phyloP scores from a whole-genome alignment of 2,329 filamentous ascomycete genomes.

The Purpureocillium lavendulum region DNA sequence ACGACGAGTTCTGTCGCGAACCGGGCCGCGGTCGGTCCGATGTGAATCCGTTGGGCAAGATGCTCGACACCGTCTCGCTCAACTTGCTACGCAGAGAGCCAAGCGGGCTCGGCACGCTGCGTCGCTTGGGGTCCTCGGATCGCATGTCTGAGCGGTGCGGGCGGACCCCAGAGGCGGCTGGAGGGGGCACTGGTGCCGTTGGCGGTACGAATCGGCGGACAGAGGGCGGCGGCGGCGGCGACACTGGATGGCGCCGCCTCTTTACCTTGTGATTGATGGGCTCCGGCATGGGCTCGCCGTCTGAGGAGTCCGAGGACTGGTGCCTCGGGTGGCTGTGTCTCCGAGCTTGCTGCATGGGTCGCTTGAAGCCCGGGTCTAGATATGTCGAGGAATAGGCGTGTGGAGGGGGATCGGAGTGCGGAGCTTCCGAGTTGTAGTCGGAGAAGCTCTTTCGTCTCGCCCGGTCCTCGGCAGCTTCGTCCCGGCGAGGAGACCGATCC shows the following conservation, averaged over 20 bases:
- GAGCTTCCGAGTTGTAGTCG: conserved; percentile 34
- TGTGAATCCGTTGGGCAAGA: conserved; percentile 28
- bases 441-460: conserved; percentile 41
- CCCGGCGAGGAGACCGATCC: conserved; percentile 25
- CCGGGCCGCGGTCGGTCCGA: conserved; percentile 27
- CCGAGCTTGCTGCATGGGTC: conserved; percentile 23
- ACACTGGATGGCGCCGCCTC: conserved; percentile 15
- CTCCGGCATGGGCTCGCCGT: conserved; percentile 24
- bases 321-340: conserved; percentile 42
- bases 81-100: conserved; percentile 33
- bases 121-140: conserved; percentile 26
- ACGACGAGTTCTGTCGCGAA: conserved; percentile 22
- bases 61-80: conserved; percentile 33
- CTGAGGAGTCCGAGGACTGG: conserved; percentile 31
- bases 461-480: conserved; percentile 31
- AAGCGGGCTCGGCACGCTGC: conserved; percentile 27
- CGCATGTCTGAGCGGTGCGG: conserved; percentile 24
- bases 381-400: conserved; percentile 20
- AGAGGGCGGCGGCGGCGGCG: conserved; percentile 19
- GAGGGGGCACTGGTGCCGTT: conserved; percentile 17
- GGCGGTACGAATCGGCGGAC: conserved; percentile 25
- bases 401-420: conserved; percentile 18
- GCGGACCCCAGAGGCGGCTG: conserved; percentile 17
- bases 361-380: conserved; percentile 23
- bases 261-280: conserved; percentile 13